Percentiles rank a stretch among this genome's conserved stretches.
phyloP scores from a whole-genome alignment of 805 yeast species.

The Brettanomyces sp. region DNA sequence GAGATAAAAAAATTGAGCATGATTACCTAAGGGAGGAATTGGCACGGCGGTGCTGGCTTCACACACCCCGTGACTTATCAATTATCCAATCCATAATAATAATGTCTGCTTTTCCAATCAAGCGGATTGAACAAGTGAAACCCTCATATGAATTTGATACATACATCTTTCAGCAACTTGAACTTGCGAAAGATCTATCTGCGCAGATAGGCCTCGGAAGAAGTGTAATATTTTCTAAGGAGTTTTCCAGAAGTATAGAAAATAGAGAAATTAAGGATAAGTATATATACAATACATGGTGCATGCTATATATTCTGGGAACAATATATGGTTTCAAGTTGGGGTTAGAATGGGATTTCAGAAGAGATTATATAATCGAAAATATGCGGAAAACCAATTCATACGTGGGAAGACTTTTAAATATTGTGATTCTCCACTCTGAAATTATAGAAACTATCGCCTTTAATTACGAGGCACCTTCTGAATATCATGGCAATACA shows the following conservation, averaged over 20 bases:
- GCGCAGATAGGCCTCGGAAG: slow-evolving; percentile 14
- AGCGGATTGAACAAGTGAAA: slow-evolving; percentile 1
- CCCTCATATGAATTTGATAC: slow-evolving; percentile 9
- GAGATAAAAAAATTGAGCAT: slow-evolving; percentile 9
- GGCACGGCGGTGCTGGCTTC: neutral
- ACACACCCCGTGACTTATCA: slow-evolving; percentile 3
- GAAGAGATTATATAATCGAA: neutral
- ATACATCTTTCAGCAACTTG: slow-evolving; percentile 15
- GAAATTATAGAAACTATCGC: neutral
- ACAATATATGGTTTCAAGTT: slow-evolving; percentile 16
- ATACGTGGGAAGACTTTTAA: slow-evolving; percentile 3
- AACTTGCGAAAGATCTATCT: slow-evolving; percentile 15
- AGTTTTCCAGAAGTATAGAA: slow-evolving; percentile 5
- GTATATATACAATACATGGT: slow-evolving; percentile 19
- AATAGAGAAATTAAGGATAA: slow-evolving; percentile 7
- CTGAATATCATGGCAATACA: neutral
- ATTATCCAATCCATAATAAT: slow-evolving; percentile 19
- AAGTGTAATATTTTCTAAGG: slow-evolving; percentile 8
- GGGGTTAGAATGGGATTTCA: slow-evolving; percentile 18
- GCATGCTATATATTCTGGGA: slow-evolving; percentile 19
- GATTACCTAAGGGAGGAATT: slow-evolving; percentile 12
- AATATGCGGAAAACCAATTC: neutral
- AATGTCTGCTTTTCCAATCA: slow-evolving; percentile 19
- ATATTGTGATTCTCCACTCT: neutral
- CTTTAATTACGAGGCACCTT: neutral